A percentile compares a stretch with the other conserved stretches of the same genome.
These are phyloP conservation scores for Pedinophyceae sp. DNA, from an alignment of 139 green algal species.

Conservation along the genomic window DNA sequence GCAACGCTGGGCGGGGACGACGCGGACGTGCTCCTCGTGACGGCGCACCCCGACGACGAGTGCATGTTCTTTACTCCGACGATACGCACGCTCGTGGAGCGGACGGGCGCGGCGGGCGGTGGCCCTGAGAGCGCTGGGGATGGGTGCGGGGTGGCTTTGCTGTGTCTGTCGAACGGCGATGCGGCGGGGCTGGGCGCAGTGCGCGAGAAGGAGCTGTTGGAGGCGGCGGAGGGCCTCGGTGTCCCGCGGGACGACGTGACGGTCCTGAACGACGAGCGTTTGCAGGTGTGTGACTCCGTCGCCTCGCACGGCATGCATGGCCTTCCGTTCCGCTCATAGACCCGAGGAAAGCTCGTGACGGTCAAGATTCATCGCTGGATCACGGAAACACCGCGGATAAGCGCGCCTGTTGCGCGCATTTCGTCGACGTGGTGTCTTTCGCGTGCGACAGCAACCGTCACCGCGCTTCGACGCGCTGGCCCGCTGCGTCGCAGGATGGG, in stretches of 20 bases:
- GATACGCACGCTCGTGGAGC: not conserved
- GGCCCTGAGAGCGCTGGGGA: too few species aligned
- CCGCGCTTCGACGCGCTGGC: too few species aligned
- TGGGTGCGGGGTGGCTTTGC: not conserved
- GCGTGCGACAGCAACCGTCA: too few species aligned
- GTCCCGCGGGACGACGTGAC: not conserved
- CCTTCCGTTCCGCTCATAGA: too few species aligned
- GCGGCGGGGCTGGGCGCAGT: not conserved
- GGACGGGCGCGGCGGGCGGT: not conserved
- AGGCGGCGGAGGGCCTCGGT: not conserved
- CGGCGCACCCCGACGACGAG: slow-evolving; percentile 7
- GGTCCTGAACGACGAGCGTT: not conserved
- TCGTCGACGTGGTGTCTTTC: too few species aligned
- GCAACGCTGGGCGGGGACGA: not conserved
- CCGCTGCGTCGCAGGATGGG: too few species aligned
- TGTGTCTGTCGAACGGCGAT: not conserved
- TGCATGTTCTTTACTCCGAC: slow-evolving; percentile 10
- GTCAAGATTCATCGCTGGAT: too few species aligned
- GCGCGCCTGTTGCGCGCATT: too few species aligned
- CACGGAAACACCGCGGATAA: too few species aligned
- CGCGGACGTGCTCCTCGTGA: slow-evolving; percentile 1
- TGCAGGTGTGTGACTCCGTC: too few species aligned
- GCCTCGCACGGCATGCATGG: too few species aligned
- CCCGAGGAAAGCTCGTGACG: too few species aligned
- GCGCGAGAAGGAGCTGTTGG: not conserved